phyloP scores from a whole-genome alignment of 1,284 basidiomycete species.

The Ceratobasidium theobromae region DNA sequence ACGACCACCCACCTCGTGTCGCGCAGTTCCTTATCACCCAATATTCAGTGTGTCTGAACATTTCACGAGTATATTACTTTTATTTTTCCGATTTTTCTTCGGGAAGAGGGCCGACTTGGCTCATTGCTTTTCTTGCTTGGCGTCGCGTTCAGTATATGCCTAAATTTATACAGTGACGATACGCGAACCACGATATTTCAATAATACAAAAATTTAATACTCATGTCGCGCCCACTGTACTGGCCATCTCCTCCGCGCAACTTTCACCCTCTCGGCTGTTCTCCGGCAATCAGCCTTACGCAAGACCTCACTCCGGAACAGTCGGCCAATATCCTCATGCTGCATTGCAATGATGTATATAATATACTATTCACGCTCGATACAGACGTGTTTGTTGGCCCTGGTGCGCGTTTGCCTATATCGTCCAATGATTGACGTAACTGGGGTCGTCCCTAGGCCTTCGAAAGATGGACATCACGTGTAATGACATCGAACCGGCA shows the following conservation, averaged over 20 bases:
- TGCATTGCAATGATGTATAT: not conserved
- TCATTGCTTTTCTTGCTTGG: too few relatives aligned
- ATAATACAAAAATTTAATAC: too few relatives aligned
- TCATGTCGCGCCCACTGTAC: slow-evolving; percentile 34
- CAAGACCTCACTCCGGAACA: slow-evolving; percentile 19
- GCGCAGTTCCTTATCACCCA: not conserved
- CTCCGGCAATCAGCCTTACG: not conserved
- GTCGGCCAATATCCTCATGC: slow-evolving; percentile 1
- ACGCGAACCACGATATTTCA: too few relatives aligned
- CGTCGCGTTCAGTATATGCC: too few relatives aligned
- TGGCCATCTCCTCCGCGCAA: slow-evolving; percentile 39
- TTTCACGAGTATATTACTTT: too few relatives aligned
- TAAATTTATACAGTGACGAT: too few relatives aligned
- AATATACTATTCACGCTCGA: slow-evolving; percentile 7
- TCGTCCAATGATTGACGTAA: not conserved
- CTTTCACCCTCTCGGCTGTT: not conserved
- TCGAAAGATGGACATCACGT: slow-evolving; percentile 58
- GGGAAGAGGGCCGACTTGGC: too few relatives aligned
- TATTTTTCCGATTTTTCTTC: too few relatives aligned
- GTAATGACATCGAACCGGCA: slow-evolving; percentile 59
- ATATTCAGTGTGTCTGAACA: too few relatives aligned
- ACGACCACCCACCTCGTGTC: not conserved
- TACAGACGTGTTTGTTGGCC: not conserved
- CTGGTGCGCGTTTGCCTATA: not conserved
- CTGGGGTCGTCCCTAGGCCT: slow-evolving; percentile 38